phyloP scores from a whole-genome alignment of 225 moss, liverwort and hornwort species.

The Polytrichum formosum region DNA sequence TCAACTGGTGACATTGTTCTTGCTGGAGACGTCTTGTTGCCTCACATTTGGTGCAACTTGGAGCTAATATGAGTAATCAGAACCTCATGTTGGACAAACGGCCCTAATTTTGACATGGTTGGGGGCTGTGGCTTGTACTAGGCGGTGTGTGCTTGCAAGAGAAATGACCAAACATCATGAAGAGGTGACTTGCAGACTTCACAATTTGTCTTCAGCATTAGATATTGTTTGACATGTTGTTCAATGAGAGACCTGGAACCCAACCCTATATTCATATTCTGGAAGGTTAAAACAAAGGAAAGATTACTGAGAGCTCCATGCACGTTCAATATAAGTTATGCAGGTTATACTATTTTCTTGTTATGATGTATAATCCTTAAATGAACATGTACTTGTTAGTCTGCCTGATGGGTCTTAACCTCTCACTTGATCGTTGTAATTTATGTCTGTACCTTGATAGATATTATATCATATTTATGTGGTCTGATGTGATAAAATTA shows the following conservation, averaged over 20 bases:
- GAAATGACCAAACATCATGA: conserved; percentile 98
- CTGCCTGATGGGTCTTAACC: no score
- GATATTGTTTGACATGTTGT: neutral
- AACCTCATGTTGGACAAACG: no score
- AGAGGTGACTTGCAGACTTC: conserved; percentile 59
- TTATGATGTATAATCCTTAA: no score
- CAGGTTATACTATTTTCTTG: no score
- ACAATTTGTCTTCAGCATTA: neutral
- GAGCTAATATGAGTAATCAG: no score
- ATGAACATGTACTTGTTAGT: no score
- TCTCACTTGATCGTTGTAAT: no score
- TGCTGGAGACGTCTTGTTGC: neutral
- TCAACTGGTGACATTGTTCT: neutral
- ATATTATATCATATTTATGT: no score
- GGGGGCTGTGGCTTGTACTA: conserved; percentile 19
- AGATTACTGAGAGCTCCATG: neutral
- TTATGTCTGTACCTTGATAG: no score
- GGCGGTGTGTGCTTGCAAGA: conserved; percentile 92
- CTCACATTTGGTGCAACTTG: neutral
- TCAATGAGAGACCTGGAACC: neutral
- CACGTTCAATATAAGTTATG: no score
- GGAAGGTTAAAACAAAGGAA: neutral
- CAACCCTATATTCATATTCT: neutral
- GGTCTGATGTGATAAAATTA: no score
- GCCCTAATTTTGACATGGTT: no score